These are phyloP conservation scores for Fusarium fracticaudum DNA, from an alignment of 2,329 filamentous ascomycete species.

Conservation along the genomic window DNA sequence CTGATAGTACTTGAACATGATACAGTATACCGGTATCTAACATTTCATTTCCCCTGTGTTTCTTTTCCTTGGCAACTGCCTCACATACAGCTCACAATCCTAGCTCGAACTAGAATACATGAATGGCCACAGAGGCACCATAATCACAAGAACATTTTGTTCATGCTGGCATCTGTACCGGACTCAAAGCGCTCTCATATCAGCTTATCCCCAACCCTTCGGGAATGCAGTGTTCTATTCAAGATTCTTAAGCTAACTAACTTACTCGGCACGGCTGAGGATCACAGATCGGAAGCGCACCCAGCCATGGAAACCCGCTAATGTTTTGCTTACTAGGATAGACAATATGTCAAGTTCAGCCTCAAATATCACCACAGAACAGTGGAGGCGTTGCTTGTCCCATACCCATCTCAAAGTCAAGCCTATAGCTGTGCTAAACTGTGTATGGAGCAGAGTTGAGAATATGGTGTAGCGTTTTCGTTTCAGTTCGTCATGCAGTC, in stretches of 20 bases:
- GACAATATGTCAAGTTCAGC: background rate
- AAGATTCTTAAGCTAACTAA: background rate
- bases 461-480: background rate
- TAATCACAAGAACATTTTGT: background rate
- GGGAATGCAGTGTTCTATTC: background rate
- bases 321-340: background rate
- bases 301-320: background rate
- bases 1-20: background rate
- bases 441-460: background rate
- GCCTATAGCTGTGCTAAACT: background rate
- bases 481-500: background rate
- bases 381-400: background rate
- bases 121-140: background rate
- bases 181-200: background rate
- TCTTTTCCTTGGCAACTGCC: background rate
- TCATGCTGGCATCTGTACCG: background rate
- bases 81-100: background rate
- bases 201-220: background rate
- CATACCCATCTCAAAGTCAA: background rate
- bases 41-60: background rate
- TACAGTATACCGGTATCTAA: background rate
- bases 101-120: background rate
- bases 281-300: background rate
- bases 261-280: background rate
- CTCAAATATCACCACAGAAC: background rate